Evolutionary conservation across 768 basidiomycete species (phyloP).

Genomic region (Macrocybe gigantea): DNA sequence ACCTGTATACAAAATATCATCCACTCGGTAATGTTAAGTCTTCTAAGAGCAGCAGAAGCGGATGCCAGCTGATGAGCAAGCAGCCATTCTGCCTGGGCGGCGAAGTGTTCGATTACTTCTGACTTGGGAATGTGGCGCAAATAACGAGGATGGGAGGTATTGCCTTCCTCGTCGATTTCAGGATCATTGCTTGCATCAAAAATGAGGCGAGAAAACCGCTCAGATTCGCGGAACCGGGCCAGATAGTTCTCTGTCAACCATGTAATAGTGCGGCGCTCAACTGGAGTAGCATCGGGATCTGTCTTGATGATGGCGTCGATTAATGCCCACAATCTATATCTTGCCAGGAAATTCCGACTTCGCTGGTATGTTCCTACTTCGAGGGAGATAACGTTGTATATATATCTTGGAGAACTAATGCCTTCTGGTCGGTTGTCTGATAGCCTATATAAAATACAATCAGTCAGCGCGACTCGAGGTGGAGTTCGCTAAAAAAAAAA

Average conservation of each 20-base stretch:
- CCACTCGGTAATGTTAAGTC: constrained; percentile 45
- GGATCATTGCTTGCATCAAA: constrained; percentile 22
- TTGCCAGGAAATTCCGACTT: constrained; percentile 46
- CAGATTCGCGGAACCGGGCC: constrained; percentile 14
- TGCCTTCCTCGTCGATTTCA: constrained; percentile 21
- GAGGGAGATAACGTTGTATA: constrained; percentile 42
- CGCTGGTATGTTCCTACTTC: constrained; percentile 33
- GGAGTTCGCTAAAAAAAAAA: constrained; percentile 1
- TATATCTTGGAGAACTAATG: neutral
- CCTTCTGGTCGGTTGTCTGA: neutral
- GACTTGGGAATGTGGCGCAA: constrained; percentile 43
- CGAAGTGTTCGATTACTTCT: constrained; percentile 46
- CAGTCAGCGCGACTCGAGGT: constrained; percentile 26
- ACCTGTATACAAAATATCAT: constrained; percentile 32
- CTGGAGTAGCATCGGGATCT: constrained; percentile 23
- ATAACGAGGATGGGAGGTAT: constrained; percentile 27
- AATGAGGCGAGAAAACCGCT: constrained; percentile 27
- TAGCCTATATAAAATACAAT: neutral
- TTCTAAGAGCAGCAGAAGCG: constrained; percentile 12
- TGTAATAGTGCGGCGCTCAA: constrained; percentile 36
- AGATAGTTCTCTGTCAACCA: constrained; percentile 45
- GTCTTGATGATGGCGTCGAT: constrained; percentile 38
- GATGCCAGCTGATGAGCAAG: constrained; percentile 39
- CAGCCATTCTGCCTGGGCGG: constrained; percentile 55
- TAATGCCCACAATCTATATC: constrained; percentile 41